Evolutionary conservation across 257 asterid genomes (phyloP).

Genomic region (Solanum arcanum): DNA sequence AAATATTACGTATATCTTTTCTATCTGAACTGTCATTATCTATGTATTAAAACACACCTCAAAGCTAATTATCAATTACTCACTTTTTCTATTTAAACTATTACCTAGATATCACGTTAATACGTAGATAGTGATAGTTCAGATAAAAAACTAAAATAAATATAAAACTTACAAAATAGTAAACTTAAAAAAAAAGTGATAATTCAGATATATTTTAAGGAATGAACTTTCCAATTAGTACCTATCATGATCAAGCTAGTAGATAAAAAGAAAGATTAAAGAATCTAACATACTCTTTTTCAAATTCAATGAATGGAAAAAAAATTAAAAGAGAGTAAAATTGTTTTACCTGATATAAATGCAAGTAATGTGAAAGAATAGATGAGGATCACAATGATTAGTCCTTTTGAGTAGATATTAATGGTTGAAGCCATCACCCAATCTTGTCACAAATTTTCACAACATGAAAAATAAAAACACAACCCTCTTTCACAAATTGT

Average conservation of each 20-base stretch:
- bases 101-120: background rate
- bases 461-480: background rate
- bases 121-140: background rate
- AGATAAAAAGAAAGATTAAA: background rate
- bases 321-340: background rate
- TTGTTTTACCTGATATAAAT: slow-evolving; percentile 33
- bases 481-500: background rate
- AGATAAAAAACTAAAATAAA: background rate
- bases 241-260: background rate
- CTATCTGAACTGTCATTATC: background rate
- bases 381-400: slow-evolving; percentile 23
- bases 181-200: no score
- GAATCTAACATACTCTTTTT: background rate
- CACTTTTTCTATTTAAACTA: background rate
- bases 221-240: background rate
- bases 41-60: background rate
- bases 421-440: background rate
- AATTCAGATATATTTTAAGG: background rate
- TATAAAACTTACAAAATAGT: background rate
- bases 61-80: background rate
- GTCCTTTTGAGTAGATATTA: background rate
- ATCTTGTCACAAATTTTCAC: background rate
- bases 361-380: slow-evolving; percentile 24
- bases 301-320: background rate
- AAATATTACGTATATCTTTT: background rate